Evolutionary conservation across 2,329 filamentous ascomycete species (phyloP).

Genomic region (Periconia sp.): DNA sequence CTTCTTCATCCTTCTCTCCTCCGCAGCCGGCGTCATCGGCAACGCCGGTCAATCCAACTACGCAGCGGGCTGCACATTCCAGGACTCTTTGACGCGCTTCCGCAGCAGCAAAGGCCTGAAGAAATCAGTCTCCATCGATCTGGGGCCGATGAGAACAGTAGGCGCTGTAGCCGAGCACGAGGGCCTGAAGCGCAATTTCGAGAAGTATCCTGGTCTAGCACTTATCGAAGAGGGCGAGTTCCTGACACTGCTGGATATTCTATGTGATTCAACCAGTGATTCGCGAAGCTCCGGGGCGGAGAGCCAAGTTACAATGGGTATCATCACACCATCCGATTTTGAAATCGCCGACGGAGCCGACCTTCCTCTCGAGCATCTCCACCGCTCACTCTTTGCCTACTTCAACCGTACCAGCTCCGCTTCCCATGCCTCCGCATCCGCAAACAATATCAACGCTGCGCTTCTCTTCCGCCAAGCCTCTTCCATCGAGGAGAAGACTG

Average conservation of each 20-base stretch:
- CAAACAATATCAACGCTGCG: not conserved
- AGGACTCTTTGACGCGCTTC: constrained; percentile 25
- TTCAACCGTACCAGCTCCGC: not conserved
- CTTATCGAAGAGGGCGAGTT: constrained; percentile 3
- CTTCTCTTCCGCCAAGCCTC: constrained; percentile 1
- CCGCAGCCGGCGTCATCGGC: constrained; percentile 22
- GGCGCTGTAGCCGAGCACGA: constrained; percentile 18
- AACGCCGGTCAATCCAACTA: constrained; percentile 26
- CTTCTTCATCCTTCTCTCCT: constrained; percentile 30
- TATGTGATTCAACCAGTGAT: not conserved
- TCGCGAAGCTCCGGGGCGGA: not conserved
- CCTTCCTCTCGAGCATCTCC: not conserved
- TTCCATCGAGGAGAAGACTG: not conserved
- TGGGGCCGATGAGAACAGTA: constrained; percentile 17
- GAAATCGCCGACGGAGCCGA: not conserved
- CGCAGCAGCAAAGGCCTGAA: constrained; percentile 14
- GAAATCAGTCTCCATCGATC: constrained; percentile 17
- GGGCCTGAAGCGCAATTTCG: not conserved
- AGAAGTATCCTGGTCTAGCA: not conserved
- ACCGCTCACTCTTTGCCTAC: constrained; percentile 4
- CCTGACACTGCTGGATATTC: not conserved
- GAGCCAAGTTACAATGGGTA: constrained; percentile 1
- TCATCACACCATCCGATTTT: not conserved
- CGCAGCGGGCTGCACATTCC: constrained; percentile 25
- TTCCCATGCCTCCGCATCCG: not conserved